Percentiles rank a stretch among this genome's conserved stretches.
phyloP scores from a whole-genome alignment of 2,329 filamentous ascomycete species.

The Cercospora sp. region DNA sequence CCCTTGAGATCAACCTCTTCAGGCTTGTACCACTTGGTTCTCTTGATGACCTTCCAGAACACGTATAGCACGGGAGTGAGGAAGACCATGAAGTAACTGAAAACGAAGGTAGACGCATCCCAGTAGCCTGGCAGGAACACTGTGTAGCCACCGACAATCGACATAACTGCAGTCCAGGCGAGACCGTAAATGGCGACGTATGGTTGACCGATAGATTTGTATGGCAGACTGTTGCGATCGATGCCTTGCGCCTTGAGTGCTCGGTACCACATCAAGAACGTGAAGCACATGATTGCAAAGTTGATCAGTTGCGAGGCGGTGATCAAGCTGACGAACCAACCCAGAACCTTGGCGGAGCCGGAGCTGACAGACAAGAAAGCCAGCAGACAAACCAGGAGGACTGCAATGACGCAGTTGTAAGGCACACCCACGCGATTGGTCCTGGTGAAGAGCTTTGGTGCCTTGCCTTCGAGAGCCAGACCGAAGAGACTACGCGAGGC shows the following conservation, averaged over 20 bases:
- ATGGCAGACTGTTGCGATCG: conserved; percentile 63
- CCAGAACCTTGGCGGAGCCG: conserved; percentile 64
- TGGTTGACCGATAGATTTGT: conserved; percentile 66
- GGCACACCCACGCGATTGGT: conserved; percentile 70
- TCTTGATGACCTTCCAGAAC: conserved; percentile 69
- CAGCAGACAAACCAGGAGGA: conserved; percentile 66
- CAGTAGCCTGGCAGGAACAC: conserved; percentile 68
- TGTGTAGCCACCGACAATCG: conserved; percentile 71
- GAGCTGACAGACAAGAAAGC: conserved; percentile 71
- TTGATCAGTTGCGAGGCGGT: conserved; percentile 75
- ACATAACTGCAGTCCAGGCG: conserved; percentile 65
- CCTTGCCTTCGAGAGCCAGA: conserved; percentile 60
- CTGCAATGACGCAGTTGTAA: conserved; percentile 67
- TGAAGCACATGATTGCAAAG: conserved; percentile 66
- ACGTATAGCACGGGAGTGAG: conserved; percentile 68
- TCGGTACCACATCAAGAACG: conserved; percentile 69
- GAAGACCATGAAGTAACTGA: conserved; percentile 70
- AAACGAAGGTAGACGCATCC: conserved; percentile 69
- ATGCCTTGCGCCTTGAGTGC: conserved; percentile 69
- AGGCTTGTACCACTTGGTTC: conserved; percentile 57
- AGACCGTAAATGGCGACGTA: conserved; percentile 69
- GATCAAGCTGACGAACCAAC: conserved; percentile 69
- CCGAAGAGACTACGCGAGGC: conserved; percentile 67
- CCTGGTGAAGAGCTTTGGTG: conserved; percentile 55
- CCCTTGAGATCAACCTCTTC: conserved; percentile 63